Evolutionary conservation across 192 early-diverging fungal genomes (phyloP), one percentile per base, ranked within the genome.

Genomic region (Backusella parvicylindrica): DNA sequence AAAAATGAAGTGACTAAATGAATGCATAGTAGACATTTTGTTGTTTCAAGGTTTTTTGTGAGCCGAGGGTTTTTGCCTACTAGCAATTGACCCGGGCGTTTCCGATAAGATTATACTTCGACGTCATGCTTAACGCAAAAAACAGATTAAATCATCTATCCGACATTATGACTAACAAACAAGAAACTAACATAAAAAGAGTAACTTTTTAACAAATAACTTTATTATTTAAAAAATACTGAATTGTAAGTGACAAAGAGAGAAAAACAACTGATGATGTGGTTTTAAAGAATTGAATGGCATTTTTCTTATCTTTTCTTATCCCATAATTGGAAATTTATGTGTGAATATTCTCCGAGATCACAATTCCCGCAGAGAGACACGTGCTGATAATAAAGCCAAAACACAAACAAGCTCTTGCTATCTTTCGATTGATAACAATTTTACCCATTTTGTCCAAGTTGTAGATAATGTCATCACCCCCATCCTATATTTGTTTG

Each of bases 291-390:
- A 56, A 56, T 56, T 26, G 11, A 56, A 13, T 26, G 12, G 9
- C 53, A 56, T 56, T 28, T 60, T 60, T 60, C 53, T 60, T 60
- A 60, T 60, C 53, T 60, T 60, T 60, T 60, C 53, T 60, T 60
- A 60, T 60, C 53, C 66, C 36, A 68, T 68, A 35, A 38, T 36
- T 68, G 36, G 66, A n/a, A 68, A 23, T 23, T 35, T 4, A 36
- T 38, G 37, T 68, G n/a, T 36, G 66, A 36, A 37, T 35, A 35
- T 66, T 66, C 30, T 66, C 30, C 64, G 33, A 35, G 64, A 33
- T 35, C 33, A 66, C 66, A 68, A 36, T 68, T 56, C 26, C 53
- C 53, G 53, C 53, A 60, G 53, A 12, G 41, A 26, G 53, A 60
- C 53, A 60, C 53, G 53, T 28, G 53, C 53, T 28, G 53, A 60